A percentile compares a stretch with the other conserved stretches of the same genome.
Evolutionary conservation across 108 stramenopile species (phyloP).

Genomic region (Discostella stelligeroides): DNA sequence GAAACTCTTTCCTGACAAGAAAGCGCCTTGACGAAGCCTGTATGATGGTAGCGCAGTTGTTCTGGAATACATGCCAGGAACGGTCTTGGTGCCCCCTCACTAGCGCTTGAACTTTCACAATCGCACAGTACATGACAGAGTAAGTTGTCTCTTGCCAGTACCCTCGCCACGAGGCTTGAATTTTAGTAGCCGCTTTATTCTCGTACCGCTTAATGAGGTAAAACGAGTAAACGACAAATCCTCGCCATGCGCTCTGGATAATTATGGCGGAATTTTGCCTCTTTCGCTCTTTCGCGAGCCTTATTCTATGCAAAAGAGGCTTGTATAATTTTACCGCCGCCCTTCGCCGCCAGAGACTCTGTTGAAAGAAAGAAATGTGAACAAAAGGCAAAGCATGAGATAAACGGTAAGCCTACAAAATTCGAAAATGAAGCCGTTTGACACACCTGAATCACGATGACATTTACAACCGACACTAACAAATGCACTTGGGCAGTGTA

Average conservation of each 20-base stretch:
- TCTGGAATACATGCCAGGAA: conserved; percentile 43
- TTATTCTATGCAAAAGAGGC: conserved; percentile 36
- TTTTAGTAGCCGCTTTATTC: conserved; percentile 54
- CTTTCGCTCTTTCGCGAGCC: conserved; percentile 32
- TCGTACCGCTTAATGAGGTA: conserved; percentile 36
- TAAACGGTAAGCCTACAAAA: neutral
- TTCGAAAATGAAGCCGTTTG: neutral
- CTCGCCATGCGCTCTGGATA: conserved; percentile 48
- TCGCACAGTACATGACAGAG: conserved; percentile 56
- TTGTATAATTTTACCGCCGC: conserved; percentile 36
- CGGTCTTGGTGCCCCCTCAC: conserved; percentile 63
- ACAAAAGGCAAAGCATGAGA: neutral
- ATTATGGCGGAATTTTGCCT: conserved; percentile 13
- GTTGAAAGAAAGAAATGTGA: neutral
- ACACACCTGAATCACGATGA: conserved; percentile 66
- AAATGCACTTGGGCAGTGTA: conserved; percentile 56
- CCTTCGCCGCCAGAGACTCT: conserved; percentile 64
- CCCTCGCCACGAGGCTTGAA: conserved; percentile 73
- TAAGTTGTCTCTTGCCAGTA: conserved; percentile 72
- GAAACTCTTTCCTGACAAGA: conserved; percentile 49
- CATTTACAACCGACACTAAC: conserved; percentile 61
- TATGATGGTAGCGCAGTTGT: conserved; percentile 73
- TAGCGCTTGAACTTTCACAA: conserved; percentile 70
- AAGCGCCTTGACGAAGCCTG: conserved; percentile 65
- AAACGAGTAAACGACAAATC: conserved; percentile 32